Evolutionary conservation across 2,329 filamentous ascomycete species (phyloP), one percentile per base, ranked within the genome.

Genomic region (Fusarium clavum): DNA sequence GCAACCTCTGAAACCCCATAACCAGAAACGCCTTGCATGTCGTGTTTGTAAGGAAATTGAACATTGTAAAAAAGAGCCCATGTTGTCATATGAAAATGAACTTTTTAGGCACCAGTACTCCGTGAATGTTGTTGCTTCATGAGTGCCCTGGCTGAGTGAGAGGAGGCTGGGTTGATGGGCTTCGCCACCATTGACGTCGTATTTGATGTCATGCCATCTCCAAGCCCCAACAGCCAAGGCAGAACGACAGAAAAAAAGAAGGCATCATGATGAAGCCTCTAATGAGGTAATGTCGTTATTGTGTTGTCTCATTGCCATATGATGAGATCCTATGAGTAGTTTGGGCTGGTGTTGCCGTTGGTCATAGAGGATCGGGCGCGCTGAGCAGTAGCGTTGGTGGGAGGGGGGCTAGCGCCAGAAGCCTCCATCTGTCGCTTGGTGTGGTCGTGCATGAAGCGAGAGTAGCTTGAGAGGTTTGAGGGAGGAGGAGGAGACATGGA

Each of bases 381-480:
- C 13, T 52, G 47, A 40, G 69, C 53, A 48, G 69, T 61, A 46
- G 69, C 55, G 45, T 58, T 63, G 44, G 44, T 34, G 22, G 69
- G 54, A 30, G 69, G 47, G 12, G 65, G 61, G 32, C 63, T 66
- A 27, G 75, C 73, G 2, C 85, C 82, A 13, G 83, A 82, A 6
- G 83, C 81, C 66, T 91, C 87, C 87, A 91, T 90, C 77, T 90
- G 89, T 59, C 84, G 82, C 82, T 88, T 89, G 66, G 89, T 91
- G 80, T 91, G 88, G 57, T 86, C 83, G 75, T 88, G 87, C 86
- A 91, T 91, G 60, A 83, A 86, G 64, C 84, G 84, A 16, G 88
- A 81, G 72, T 91, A 91, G 53, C 78, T 86, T 8, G 84, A 85
- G 69, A 87, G 83, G 69, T 84, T 85, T 47, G 83, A 82, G 13